Conservation (phyloP, 371 early-diverging fungal genomes). For the Apophysomyces trapeziformis region DNA sequence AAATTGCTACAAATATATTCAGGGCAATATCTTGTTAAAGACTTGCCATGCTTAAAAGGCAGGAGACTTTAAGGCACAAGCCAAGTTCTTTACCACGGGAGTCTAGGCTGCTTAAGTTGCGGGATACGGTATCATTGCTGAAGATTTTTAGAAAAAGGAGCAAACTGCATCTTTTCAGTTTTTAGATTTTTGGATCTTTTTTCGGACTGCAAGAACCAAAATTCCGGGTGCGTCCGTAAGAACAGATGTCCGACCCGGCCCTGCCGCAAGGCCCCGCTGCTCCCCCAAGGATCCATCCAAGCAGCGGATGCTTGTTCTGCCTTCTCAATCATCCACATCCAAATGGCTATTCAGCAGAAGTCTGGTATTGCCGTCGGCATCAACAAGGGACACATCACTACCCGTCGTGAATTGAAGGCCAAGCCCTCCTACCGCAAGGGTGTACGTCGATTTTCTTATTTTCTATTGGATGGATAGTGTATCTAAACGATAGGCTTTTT, state of each 20-base stretch:
- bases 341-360: conserved; percentile 49
- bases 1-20: too few species aligned
- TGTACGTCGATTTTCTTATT: conserved; percentile 61
- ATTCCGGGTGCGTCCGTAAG: not conserved
- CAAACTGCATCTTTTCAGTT: too few species aligned
- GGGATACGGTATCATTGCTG: too few species aligned
- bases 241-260: not conserved
- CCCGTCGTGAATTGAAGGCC: conserved; percentile 76
- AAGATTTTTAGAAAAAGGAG: too few species aligned
- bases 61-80: too few species aligned
- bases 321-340: conserved; percentile 12
- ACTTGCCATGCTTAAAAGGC: too few species aligned
- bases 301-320: not conserved
- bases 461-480: conserved; percentile 40
- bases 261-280: not conserved
- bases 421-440: conserved; percentile 88
- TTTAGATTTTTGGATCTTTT: too few species aligned
- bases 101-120: too few species aligned
- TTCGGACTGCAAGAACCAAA: not conserved
- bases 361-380: conserved; percentile 79
- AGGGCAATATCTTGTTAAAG: too few species aligned
- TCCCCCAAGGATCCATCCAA: not conserved
- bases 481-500: conserved; percentile 15
- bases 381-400: conserved; percentile 89
- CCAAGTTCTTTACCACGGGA: too few species aligned